phyloP scores from a whole-genome alignment of 2,329 filamentous ascomycete genomes.

The Colletotrichum aenigma region DNA sequence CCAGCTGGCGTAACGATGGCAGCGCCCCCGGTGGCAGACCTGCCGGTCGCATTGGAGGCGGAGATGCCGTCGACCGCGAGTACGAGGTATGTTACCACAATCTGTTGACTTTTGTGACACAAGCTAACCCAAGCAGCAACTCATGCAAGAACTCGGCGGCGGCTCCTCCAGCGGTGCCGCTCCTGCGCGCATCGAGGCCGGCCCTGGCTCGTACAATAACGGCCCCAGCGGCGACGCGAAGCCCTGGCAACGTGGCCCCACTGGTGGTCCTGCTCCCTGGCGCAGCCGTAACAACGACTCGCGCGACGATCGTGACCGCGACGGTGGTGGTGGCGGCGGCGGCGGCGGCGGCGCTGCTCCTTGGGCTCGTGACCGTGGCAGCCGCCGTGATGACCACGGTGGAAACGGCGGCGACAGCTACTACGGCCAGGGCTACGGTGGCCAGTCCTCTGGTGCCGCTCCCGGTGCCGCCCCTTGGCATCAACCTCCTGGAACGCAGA shows the following conservation, averaged over 20 bases:
- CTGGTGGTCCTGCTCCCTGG: conserved; percentile 86
- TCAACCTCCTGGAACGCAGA: conserved; percentile 54
- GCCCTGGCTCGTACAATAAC: conserved; percentile 68
- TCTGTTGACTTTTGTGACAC: not conserved
- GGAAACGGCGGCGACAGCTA: conserved; percentile 43
- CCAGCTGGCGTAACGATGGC: conserved; percentile 87
- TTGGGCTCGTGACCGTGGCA: conserved; percentile 64
- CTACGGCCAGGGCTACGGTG: conserved; percentile 36
- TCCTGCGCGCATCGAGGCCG: conserved; percentile 85
- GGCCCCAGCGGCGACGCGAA: conserved; percentile 64
- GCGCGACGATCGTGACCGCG: conserved; percentile 41
- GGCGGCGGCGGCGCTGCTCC: conserved; percentile 56
- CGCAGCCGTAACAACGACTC: conserved; percentile 60
- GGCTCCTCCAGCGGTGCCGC: conserved; percentile 66
- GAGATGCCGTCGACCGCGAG: conserved; percentile 89
- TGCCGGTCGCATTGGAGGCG: conserved; percentile 73
- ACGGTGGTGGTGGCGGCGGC: conserved; percentile 43
- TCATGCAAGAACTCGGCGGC: conserved; percentile 96
- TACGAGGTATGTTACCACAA: conserved; percentile 74
- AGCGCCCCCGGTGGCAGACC: conserved; percentile 39
- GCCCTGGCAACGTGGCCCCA: conserved; percentile 88
- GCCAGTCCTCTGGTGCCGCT: conserved; percentile 21
- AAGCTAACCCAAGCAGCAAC: conserved; percentile 68
- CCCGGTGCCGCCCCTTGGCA: conserved; percentile 61
- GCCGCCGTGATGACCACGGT: conserved; percentile 47